Evolutionary conservation across 768 basidiomycete species (phyloP).

Genomic region (Tulasnella sp.): DNA sequence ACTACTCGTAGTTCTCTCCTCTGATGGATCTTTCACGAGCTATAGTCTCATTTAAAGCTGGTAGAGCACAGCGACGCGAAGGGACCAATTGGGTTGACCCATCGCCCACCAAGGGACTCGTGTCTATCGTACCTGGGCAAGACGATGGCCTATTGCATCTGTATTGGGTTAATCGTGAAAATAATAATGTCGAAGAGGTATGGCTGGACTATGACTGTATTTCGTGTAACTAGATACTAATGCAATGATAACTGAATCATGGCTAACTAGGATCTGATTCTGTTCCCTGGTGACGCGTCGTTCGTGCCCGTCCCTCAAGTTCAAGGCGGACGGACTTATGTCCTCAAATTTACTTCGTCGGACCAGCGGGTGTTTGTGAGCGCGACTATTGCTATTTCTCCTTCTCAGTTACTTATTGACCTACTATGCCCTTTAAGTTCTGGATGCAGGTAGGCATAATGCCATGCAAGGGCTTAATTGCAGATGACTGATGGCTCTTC

Average conservation of each 20-base stretch:
- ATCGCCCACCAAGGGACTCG: constrained; percentile 58
- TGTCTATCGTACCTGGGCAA: constrained; percentile 42
- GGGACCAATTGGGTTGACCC: constrained; percentile 61
- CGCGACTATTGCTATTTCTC: constrained; percentile 15
- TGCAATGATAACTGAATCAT: background rate
- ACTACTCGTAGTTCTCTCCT: too few relatives aligned
- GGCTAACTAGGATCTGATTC: constrained; percentile 58
- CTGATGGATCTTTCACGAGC: background rate
- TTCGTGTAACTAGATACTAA: too few relatives aligned
- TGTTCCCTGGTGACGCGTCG: constrained; percentile 77
- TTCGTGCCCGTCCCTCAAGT: constrained; percentile 67
- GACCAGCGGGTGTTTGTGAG: constrained; percentile 82
- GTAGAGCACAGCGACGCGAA: constrained; percentile 60
- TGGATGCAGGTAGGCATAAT: constrained; percentile 66
- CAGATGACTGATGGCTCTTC: background rate
- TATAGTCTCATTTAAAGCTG: constrained; percentile 48
- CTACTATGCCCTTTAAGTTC: constrained; percentile 39
- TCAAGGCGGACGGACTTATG: constrained; percentile 62
- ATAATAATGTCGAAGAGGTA: too few relatives aligned
- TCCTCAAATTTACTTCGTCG: constrained; percentile 86
- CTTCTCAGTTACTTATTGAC: background rate
- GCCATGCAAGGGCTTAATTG: background rate
- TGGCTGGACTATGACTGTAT: too few relatives aligned
- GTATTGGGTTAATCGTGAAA: constrained; percentile 64
- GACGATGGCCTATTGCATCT: constrained; percentile 74